Conservation (phyloP, 1,139 yeast genomes). For the Taiozyma sp. region DNA sequence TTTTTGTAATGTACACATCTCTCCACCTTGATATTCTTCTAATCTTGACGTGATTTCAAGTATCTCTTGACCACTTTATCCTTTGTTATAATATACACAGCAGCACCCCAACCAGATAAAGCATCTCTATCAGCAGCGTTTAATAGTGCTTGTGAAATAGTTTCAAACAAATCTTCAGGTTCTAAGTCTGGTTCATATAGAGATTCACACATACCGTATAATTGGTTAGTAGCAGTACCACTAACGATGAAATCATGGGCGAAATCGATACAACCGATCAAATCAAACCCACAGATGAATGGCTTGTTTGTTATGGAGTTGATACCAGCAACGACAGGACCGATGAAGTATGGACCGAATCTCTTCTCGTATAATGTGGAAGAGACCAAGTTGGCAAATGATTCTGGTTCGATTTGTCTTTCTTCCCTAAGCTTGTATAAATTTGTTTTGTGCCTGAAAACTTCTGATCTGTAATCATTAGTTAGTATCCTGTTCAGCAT, state of each 20-base stretch:
- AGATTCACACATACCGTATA: conserved; percentile 99
- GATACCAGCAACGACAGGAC: conserved; percentile 95
- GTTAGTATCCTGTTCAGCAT: conserved; percentile 46
- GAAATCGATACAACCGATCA: conserved; percentile 93
- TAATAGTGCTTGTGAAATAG: conserved; percentile 88
- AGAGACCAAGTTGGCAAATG: conserved; percentile 89
- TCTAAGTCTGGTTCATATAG: conserved; percentile 89
- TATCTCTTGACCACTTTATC: conserved; percentile 85
- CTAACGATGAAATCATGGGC: conserved; percentile 95
- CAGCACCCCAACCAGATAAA: conserved; percentile 97
- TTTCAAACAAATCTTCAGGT: conserved; percentile 94
- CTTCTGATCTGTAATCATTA: conserved; percentile 70
- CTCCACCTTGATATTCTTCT: background rate
- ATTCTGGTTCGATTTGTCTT: conserved; percentile 84
- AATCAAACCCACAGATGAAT: conserved; percentile 91
- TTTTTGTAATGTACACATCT: background rate
- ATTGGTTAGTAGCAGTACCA: conserved; percentile 94
- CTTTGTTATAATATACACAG: conserved; percentile 87
- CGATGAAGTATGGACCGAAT: conserved; percentile 96
- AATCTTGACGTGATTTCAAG: conserved; percentile 93
- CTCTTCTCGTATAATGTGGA: conserved; percentile 85
- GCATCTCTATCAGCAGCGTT: conserved; percentile 98
- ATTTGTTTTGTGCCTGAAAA: conserved; percentile 79
- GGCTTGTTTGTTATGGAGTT: conserved; percentile 78
- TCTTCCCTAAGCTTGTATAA: conserved; percentile 90